Evolutionary conservation across 345 rosid genomes (phyloP), one percentile per base, ranked within the genome.

Genomic region (Bruguiera parviflora): DNA sequence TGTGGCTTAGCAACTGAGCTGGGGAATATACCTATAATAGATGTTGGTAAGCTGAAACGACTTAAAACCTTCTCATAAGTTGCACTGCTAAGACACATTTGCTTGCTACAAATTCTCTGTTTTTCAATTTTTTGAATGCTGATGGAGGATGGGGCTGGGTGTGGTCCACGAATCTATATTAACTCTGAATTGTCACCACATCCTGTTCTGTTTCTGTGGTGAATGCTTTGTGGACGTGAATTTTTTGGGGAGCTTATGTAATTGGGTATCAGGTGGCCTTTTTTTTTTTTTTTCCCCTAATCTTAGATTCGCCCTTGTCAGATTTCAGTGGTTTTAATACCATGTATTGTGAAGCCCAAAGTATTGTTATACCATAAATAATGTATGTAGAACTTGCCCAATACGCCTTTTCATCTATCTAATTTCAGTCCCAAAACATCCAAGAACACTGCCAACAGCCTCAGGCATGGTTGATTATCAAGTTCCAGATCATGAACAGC

Each of bases 391-490:
- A 65, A 20, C 63, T 65, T 59, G 53, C n/a, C 66, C 43, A 7
- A 62, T 67, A 24, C 73, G 53, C 47, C 58, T 35, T 73, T 58
- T 65, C 53, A 58, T 69, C 56, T 66, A 59, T 71, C 64, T 80
- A 83, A 85, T 87, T 82, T 67, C 83, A 28, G 83, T 83, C 56
- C 67, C 92, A 76, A 95, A 95, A 76, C 93, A 84, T 61, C 88
- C 96, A 65, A 81, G 88, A 75, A 87, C 99, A 19, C 91, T 93
- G 59, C 84, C 91, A 74, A 64, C 90, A 37, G 75, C 76, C 32
- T 81, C 93, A 1, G 85, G 86, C 49, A 82, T 90, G 80, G 84
- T 86, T 79, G 98, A 94, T 77, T 95, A 92, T 80, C 99, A 85
- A 72, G 84, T 62, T 76, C 72, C 89, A 47, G 97, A 95, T 22